These are phyloP conservation scores for Anisodus tanguticus DNA, from an alignment of 257 asterid species.

Conservation along the genomic window DNA sequence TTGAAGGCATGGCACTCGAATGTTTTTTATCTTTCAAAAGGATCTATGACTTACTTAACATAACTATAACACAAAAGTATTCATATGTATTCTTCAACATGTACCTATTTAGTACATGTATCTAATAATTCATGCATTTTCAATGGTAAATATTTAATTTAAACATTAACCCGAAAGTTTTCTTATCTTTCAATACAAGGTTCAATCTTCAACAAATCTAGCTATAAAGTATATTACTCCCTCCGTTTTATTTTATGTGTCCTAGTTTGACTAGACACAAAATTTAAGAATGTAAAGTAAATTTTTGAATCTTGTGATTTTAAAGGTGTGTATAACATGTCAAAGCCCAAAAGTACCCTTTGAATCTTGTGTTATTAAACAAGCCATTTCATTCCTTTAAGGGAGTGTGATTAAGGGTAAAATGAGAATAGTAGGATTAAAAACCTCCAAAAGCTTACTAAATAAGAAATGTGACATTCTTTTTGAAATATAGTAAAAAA, in stretches of 20 bases:
- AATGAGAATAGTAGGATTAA: too few relatives aligned
- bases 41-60: not conserved
- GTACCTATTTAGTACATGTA: not conserved
- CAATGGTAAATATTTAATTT: not conserved
- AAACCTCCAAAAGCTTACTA: too few relatives aligned
- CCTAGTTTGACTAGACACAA: not conserved
- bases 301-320: too few relatives aligned
- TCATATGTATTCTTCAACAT: not conserved
- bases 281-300: not conserved
- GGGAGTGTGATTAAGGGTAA: too few relatives aligned
- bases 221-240: constrained; percentile 3
- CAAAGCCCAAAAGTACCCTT: too few relatives aligned
- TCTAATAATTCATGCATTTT: not conserved
- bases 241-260: not conserved
- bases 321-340: too few relatives aligned
- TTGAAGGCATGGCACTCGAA: not conserved
- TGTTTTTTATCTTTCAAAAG: not conserved
- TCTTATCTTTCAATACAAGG: not conserved
- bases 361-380: too few relatives aligned
- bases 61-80: not conserved
- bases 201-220: not conserved
- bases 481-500: too few relatives aligned
- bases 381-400: too few relatives aligned
- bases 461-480: too few relatives aligned
- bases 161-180: not conserved